Base-by-base conservation (phyloP, 208 protist species). In the Leishmania gerbilli region DNA sequence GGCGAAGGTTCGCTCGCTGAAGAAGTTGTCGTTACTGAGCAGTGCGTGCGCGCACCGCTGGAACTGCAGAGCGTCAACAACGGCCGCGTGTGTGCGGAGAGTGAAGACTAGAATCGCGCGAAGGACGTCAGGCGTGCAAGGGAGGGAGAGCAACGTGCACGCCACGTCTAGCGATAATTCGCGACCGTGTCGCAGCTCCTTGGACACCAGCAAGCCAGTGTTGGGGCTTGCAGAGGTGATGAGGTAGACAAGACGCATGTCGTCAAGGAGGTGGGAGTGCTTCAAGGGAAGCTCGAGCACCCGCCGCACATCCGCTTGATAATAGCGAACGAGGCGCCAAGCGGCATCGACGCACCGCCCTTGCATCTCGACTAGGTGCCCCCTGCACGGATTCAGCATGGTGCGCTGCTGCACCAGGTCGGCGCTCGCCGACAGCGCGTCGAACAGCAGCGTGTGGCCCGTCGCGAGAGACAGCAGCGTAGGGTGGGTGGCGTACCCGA, bases 1-100 rank as follows among this genome's bases (percentile, higher is more conserved):
- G 2, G 74, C 75, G 62, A 96, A 92, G 2, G 81, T 77, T 27
- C 62, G 24, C 45, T 83, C 60, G 27, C 74, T 82, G 87, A 94
- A 96, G 79, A 94, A 96, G 84, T 87, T 83, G 81, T 96, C 93
- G 78, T 93, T 96, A 37, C 69, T 80, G 47, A 95, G 87, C 74
- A 96, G 81, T 42, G 89, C 90, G 56, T 90, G 84, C 31, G 89
- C 27, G 45, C 85, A 76, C 21, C 81, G 74, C 77, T 49, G 76
- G 77, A 93, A 93, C 4, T 84, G 71, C 5, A 71, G 56, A 13
- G 80, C 75, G 47, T 83, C 77, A 1, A 91, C 60, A 4, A 76
- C 74, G 19, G 58, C 76, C 2, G 47, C 40, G 67, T 84, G 81
- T 24, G 75, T 71, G 56, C 58, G 47, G 11, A 93, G 79, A 11